Evolutionary conservation across 495 filamentous ascomycete genomes (phyloP), one percentile per base, ranked within the genome.

Genomic region (Tuber borchii): DNA sequence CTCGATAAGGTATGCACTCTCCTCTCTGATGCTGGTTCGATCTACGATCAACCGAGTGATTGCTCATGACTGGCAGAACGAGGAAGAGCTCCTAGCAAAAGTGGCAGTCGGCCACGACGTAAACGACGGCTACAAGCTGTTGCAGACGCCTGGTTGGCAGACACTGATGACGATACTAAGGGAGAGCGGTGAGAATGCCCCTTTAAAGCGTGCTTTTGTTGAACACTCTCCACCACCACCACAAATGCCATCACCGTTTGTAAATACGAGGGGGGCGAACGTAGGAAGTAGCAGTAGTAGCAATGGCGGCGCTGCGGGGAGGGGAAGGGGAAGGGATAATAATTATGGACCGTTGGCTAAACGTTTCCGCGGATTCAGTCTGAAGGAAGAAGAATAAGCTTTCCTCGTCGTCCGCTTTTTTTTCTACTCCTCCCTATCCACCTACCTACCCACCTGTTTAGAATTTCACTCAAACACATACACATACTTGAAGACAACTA

Each of bases 321-420:
- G 83, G 76, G 86, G 86, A 85, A 92, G 92, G 26, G 26, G 56
- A 17, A 26, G 56, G 56, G 56, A 65, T 65, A 65, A 71, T 61
- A 79, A 79, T 79, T 77, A 79, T 77, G 72, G 78, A 88, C 90
- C 90, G 83, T 92, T 97, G 93, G 90, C 94, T 97, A 97, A 97
- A 91, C 91, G 93, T 88, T 92, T 97, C 88, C 94, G 94, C 91
- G 92, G 92, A 89, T 90, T 97, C 93, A 97, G 93, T 89, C 88
- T 97, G 89, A 94, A 87, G 83, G 90, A 85, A 79, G 56, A 6
- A 26, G 56, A 65, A 65, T 65, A 65, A 65, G 56, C 56, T 16
- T 34, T 65, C 8, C 12, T 34, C 56, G 56, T 34, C 56, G 14
- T 65, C 56, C 56, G 56, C 56, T 34, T 34, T 34, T 4, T 4